Conservation (phyloP, 2,329 filamentous ascomycete genomes). For the Diaporthe citrichinensis region DNA sequence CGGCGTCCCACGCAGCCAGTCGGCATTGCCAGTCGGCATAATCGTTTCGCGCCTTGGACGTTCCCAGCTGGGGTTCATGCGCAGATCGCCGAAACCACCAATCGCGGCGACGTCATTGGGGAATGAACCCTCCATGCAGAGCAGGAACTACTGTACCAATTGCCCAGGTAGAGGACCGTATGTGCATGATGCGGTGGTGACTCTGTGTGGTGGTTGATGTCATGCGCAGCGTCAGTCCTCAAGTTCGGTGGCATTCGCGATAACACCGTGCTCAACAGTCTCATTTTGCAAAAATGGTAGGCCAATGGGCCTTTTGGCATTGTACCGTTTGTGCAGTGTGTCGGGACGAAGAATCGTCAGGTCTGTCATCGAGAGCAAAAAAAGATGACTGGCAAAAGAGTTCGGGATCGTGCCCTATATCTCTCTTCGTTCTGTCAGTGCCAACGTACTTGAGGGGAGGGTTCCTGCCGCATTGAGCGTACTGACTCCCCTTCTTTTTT, state of each 20-base stretch:
- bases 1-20: background rate
- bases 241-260: background rate
- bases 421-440: background rate
- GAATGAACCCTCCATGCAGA: background rate
- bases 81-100: background rate
- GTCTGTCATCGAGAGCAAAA: background rate
- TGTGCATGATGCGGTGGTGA: background rate
- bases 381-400: too few relatives aligned
- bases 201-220: background rate
- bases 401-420: background rate
- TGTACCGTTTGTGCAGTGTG: background rate
- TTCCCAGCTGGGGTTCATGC: constrained; percentile 12
- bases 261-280: background rate
- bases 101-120: constrained; percentile 21
- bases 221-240: background rate
- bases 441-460: background rate
- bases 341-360: background rate
- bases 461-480: constrained; percentile 15
- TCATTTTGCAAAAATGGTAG: background rate
- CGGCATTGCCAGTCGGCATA: constrained; percentile 29
- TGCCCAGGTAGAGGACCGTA: background rate
- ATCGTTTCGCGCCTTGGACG: constrained; percentile 4
- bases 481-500: background rate
- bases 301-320: background rate
- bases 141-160: background rate